phyloP scores from a whole-genome alignment of 2,329 filamentous ascomycete genomes.

The Neoscytalidium dimidiatum region DNA sequence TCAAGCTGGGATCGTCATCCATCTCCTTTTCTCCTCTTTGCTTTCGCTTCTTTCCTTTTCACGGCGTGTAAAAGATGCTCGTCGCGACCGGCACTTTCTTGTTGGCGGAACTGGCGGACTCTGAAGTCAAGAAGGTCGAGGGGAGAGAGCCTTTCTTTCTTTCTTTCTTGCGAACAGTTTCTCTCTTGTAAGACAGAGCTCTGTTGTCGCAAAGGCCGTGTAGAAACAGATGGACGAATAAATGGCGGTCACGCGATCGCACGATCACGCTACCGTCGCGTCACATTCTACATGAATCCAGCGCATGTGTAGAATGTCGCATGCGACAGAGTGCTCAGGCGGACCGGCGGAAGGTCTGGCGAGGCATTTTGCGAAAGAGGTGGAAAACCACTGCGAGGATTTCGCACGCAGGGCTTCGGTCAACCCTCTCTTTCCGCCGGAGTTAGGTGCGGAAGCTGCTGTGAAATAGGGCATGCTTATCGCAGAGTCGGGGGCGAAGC shows the following conservation, averaged over 20 bases:
- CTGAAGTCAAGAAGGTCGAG: no score
- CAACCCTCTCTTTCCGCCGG: no score
- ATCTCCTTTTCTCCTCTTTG: not conserved
- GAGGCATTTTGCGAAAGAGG: not conserved
- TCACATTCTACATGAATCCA: not conserved
- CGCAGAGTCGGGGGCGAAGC: not conserved
- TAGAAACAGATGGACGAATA: not conserved
- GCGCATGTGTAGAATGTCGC: not conserved
- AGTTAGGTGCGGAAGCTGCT: not conserved
- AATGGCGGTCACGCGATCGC: not conserved
- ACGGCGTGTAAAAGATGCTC: no score
- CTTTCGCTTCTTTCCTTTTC: not conserved
- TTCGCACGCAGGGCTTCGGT: no score
- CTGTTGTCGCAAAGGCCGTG: not conserved
- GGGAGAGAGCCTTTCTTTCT: not conserved
- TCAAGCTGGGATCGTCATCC: not conserved
- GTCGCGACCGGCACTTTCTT: no score
- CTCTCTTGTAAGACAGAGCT: not conserved
- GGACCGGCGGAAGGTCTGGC: not conserved
- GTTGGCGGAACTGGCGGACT: no score
- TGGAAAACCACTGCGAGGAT: no score
- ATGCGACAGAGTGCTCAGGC: not conserved
- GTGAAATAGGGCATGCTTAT: not conserved
- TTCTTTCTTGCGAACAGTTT: not conserved
- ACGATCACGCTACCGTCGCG: not conserved